These are phyloP conservation scores for Limonium bicolor DNA, from an alignment of 148 eudicot species.

Conservation along the genomic window DNA sequence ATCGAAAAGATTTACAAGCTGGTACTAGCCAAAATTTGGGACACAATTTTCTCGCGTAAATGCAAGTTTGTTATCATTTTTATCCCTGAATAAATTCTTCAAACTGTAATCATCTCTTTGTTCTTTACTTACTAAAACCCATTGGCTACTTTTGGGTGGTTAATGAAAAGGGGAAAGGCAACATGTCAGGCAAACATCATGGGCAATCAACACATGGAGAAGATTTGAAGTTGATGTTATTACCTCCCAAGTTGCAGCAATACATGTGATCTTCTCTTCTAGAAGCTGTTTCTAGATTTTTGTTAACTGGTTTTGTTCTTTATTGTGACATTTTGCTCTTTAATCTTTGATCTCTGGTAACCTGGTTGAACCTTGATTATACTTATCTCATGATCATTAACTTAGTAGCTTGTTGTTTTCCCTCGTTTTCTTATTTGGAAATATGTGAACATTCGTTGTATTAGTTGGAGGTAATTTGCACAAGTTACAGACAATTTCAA, in stretches of 20 bases:
- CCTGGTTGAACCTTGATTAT: too few relatives aligned
- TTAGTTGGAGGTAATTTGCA: too few relatives aligned
- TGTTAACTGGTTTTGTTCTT: slow-evolving; percentile 89
- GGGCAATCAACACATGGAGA: slow-evolving; percentile 99
- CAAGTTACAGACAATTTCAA: too few relatives aligned
- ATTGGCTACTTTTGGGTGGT: slow-evolving; percentile 34
- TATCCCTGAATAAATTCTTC: background rate
- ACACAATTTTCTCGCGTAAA: slow-evolving; percentile 93
- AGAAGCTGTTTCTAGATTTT: slow-evolving; percentile 98
- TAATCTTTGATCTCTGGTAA: background rate
- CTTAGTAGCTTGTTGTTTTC: too few relatives aligned
- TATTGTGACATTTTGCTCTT: slow-evolving; percentile 29
- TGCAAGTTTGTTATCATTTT: slow-evolving; percentile 42
- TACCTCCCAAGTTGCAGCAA: slow-evolving; percentile 85
- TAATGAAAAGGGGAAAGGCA: slow-evolving; percentile 85
- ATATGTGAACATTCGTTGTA: too few relatives aligned
- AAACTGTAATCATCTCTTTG: too few relatives aligned
- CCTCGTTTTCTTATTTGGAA: too few relatives aligned
- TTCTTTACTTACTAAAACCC: too few relatives aligned
- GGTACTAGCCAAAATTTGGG: slow-evolving; percentile 99
- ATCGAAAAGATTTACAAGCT: slow-evolving; percentile 93
- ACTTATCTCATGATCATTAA: too few relatives aligned
- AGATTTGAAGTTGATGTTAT: slow-evolving; percentile 91
- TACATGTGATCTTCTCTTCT: slow-evolving; percentile 76
- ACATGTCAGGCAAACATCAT: slow-evolving; percentile 98